A percentile compares a stretch with the other conserved stretches of the same genome.
phyloP scores from a whole-genome alignment of 345 rosid genomes.

The Populus alba region DNA sequence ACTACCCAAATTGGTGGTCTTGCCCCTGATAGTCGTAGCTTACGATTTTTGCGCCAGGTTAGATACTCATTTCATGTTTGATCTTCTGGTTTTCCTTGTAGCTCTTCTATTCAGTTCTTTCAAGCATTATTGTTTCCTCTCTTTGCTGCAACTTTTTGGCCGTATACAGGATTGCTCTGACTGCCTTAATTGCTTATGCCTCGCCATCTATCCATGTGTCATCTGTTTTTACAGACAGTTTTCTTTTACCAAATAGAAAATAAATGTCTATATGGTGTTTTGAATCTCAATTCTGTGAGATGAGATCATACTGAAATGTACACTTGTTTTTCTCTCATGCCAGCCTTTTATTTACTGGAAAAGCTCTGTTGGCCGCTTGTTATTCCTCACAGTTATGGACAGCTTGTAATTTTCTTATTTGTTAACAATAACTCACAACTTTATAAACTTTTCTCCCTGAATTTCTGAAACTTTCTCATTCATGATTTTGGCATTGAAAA shows the following conservation, averaged over 20 bases:
- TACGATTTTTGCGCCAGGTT: constrained; percentile 88
- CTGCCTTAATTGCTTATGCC: not conserved
- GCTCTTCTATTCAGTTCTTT: not conserved
- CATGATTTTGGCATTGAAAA: not conserved
- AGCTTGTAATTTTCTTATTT: not conserved
- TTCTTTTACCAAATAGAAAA: not conserved
- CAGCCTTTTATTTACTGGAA: not conserved
- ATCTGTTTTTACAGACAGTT: not conserved
- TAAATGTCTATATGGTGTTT: not conserved
- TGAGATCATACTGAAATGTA: not conserved
- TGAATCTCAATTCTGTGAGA: not conserved
- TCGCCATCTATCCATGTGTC: not conserved
- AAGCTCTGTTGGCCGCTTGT: not conserved
- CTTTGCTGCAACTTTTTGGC: not conserved
- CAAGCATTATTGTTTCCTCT: not conserved
- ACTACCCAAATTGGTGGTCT: constrained; percentile 81
- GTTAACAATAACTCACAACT: not conserved
- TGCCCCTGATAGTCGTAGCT: constrained; percentile 80
- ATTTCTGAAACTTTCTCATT: not conserved
- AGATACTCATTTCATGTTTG: not conserved
- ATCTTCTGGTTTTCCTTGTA: not conserved
- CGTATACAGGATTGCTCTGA: not conserved
- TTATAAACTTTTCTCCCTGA: not conserved
- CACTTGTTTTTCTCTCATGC: not conserved
- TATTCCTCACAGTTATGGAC: not conserved